A percentile compares a stretch with the other conserved stretches of the same genome.
phyloP scores from a whole-genome alignment of 1,284 basidiomycete genomes.

The Neonothopanus nambi region DNA sequence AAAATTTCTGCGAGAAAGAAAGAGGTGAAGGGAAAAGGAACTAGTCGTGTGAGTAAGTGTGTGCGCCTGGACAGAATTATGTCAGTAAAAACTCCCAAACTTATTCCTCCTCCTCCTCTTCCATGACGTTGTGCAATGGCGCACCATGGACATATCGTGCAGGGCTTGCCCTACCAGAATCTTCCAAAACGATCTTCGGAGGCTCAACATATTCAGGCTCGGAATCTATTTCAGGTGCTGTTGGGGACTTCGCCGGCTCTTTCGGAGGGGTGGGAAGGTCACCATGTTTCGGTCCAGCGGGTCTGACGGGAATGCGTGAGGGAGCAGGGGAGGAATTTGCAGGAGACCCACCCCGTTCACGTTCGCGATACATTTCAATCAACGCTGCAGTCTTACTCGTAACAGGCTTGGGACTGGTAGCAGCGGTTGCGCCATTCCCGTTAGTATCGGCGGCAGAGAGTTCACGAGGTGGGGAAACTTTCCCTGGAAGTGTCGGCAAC shows the following conservation, averaged over 20 bases:
- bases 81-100: background rate
- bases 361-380: conserved; percentile 81
- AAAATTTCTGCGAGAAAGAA: too few species aligned
- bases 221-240: conserved; percentile 11
- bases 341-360: conserved; percentile 40
- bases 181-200: conserved; percentile 36
- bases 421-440: background rate
- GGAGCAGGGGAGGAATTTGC: conserved; percentile 1
- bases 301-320: background rate
- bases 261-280: conserved; percentile 20
- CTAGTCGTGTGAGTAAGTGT: too few species aligned
- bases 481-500: conserved; percentile 2
- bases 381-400: conserved; percentile 68
- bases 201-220: conserved; percentile 26
- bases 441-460: background rate
- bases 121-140: conserved; percentile 82
- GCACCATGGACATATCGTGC: conserved; percentile 83
- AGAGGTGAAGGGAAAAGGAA: too few species aligned
- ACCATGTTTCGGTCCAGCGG: background rate
- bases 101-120: conserved; percentile 71
- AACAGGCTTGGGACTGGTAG: background rate
- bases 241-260: conserved; percentile 18
- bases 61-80: too few species aligned
- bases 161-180: conserved; percentile 61
- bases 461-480: background rate